Evolutionary conservation across 2,329 filamentous ascomycete genomes (phyloP).

Genomic region (Exophiala alcalophila): DNA sequence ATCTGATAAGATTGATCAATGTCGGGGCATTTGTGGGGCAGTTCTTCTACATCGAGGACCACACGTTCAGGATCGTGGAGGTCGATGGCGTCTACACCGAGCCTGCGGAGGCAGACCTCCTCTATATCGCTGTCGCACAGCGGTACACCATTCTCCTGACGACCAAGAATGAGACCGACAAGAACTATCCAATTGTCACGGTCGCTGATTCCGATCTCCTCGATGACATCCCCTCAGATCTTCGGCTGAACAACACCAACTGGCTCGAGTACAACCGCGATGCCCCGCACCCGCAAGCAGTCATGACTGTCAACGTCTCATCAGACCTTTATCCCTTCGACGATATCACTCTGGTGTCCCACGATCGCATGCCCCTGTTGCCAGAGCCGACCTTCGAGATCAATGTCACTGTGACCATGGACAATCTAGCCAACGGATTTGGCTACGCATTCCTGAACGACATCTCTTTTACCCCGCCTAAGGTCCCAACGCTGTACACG

Average conservation of each 20-base stretch:
- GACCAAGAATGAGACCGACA: constrained; percentile 55
- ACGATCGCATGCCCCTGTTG: constrained; percentile 61
- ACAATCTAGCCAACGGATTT: constrained; percentile 64
- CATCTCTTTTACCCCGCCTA: constrained; percentile 69
- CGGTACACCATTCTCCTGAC: constrained; percentile 48
- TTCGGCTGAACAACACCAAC: constrained; percentile 45
- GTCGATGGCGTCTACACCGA: constrained; percentile 38
- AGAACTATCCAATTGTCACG: constrained; percentile 63
- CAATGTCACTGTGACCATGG: constrained; percentile 63
- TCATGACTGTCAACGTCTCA: constrained; percentile 30
- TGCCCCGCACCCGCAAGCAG: constrained; percentile 32
- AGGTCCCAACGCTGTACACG: constrained; percentile 78
- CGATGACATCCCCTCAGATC: constrained; percentile 37
- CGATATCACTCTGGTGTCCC: constrained; percentile 68
- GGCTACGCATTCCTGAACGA: constrained; percentile 64
- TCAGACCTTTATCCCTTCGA: constrained; percentile 65
- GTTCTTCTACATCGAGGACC: constrained; percentile 47
- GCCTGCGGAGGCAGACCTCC: constrained; percentile 54
- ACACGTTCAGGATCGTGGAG: constrained; percentile 39
- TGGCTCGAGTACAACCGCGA: constrained; percentile 66
- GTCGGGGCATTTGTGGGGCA: constrained; percentile 65
- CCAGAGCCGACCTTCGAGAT: constrained; percentile 60
- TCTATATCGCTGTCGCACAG: constrained; percentile 65
- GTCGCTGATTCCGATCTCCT: constrained; percentile 32
- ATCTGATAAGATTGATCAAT: constrained; percentile 71